Evolutionary conservation across 306 rosid genomes (phyloP).

Genomic region (Fragaria iinumae): DNA sequence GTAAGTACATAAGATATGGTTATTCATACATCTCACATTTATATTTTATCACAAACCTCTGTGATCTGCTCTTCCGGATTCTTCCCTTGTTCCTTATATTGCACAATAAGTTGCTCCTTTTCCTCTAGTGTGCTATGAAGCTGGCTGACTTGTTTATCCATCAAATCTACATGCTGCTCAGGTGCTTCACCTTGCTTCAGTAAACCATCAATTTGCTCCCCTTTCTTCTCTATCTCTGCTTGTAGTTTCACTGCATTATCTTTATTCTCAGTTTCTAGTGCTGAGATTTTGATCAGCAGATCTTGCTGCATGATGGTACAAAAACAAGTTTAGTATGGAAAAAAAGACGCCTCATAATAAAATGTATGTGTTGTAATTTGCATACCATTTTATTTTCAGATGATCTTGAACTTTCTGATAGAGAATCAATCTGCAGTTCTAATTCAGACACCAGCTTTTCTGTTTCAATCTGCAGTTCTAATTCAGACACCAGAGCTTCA

Average conservation of each 20-base stretch:
- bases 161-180: slow-evolving; percentile 50
- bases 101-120: slow-evolving; percentile 60
- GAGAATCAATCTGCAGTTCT: slow-evolving; percentile 49
- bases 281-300: slow-evolving; percentile 62
- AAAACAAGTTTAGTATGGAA: slow-evolving; percentile 30
- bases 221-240: slow-evolving; percentile 59
- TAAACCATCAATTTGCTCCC: slow-evolving; percentile 56
- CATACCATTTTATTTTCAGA: slow-evolving; percentile 71
- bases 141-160: slow-evolving; percentile 57
- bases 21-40: slow-evolving; percentile 11
- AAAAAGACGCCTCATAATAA: slow-evolving; percentile 13
- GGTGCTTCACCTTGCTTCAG: slow-evolving; percentile 48
- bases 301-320: slow-evolving; percentile 58
- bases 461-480: slow-evolving; percentile 46
- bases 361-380: slow-evolving; percentile 23
- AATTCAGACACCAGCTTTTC: slow-evolving; percentile 58
- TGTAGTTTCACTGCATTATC: slow-evolving; percentile 49
- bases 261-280: slow-evolving; percentile 62
- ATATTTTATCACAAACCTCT: slow-evolving; percentile 38
- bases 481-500: slow-evolving; percentile 50
- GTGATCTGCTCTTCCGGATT: slow-evolving; percentile 60
- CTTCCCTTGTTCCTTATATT: slow-evolving; percentile 58
- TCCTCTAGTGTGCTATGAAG: slow-evolving; percentile 51
- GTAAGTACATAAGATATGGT: slow-evolving; percentile 18
- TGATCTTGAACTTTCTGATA: slow-evolving; percentile 59